Percentiles rank a stretch among this genome's conserved stretches.
These are phyloP conservation scores for Gymnopus androsaceus DNA, from an alignment of 1,284 basidiomycete species.

Conservation along the genomic window DNA sequence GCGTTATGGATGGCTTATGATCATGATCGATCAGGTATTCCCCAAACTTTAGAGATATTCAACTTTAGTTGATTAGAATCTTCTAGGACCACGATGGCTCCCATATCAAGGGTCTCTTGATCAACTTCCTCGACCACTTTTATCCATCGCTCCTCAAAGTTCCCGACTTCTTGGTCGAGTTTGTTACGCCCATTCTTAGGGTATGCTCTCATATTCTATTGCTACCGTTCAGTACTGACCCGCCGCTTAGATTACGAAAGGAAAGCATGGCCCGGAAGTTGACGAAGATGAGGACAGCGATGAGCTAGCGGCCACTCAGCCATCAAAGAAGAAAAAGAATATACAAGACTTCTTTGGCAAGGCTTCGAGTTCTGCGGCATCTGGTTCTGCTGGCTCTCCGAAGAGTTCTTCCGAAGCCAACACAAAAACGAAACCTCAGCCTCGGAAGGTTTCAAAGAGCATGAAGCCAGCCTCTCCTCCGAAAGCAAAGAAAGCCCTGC, in stretches of 20 bases:
- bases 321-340: conserved; percentile 53
- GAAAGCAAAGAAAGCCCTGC: conserved; percentile 41
- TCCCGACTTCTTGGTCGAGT: conserved; percentile 94
- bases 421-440: conserved; percentile 30
- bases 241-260: conserved; percentile 68
- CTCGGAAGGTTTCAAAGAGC: conserved; percentile 54
- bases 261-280: conserved; percentile 47
- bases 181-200: conserved; percentile 97
- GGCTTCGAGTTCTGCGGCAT: conserved; percentile 13
- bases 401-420: not conserved
- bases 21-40: conserved; percentile 97
- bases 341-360: conserved; percentile 67
- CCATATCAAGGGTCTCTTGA: conserved; percentile 98
- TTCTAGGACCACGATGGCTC: conserved; percentile 98
- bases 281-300: conserved; percentile 43
- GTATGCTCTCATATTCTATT: conserved; percentile 46
- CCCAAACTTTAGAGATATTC: conserved; percentile 7
- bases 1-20: conserved; percentile 96
- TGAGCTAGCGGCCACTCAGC: conserved; percentile 21
- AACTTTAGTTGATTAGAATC: conserved; percentile 12
- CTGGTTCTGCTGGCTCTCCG: conserved; percentile 26
- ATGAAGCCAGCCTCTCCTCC: conserved; percentile 54
- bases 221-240: conserved; percentile 3
- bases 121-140: conserved; percentile 98
- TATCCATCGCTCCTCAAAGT: conserved; percentile 94